Evolutionary conservation across 306 rosid genomes (phyloP).

Genomic region (Psophocarpus tetragonolobus): DNA sequence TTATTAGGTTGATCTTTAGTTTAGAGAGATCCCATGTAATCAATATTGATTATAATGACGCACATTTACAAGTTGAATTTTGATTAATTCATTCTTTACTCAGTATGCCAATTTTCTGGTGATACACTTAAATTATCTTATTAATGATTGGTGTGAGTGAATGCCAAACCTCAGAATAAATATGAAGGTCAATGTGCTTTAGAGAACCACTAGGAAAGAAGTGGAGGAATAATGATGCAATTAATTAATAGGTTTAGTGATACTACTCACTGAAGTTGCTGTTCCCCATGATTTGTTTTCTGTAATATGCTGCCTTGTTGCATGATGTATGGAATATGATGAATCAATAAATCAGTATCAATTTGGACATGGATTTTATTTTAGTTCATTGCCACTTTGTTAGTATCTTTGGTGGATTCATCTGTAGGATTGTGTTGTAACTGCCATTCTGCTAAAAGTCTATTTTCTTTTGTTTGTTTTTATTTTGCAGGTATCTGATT

Average conservation of each 20-base stretch:
- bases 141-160: too few species aligned
- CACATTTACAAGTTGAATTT: too few species aligned
- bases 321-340: conserved; percentile 2
- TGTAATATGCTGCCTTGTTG: conserved; percentile 1
- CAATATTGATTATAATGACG: too few species aligned
- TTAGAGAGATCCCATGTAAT: too few species aligned
- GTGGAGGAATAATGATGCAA: background rate
- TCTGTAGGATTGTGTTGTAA: background rate
- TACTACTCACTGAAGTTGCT: background rate
- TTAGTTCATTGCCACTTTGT: conserved; percentile 8
- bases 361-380: background rate
- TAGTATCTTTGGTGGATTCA: conserved; percentile 18
- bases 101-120: conserved; percentile 1
- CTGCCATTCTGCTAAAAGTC: conserved; percentile 13
- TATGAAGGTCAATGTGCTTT: conserved; percentile 6
- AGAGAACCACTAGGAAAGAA: conserved; percentile 14
- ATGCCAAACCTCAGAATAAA: conserved; percentile 8
- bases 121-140: background rate
- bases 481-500: conserved; percentile 44
- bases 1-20: too few species aligned
- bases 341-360: background rate
- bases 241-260: background rate
- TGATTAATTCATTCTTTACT: background rate
- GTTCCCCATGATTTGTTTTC: background rate
- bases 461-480: conserved; percentile 26